phyloP scores from a whole-genome alignment of 2,329 filamentous ascomycete species.

The Aphanocladium album region DNA sequence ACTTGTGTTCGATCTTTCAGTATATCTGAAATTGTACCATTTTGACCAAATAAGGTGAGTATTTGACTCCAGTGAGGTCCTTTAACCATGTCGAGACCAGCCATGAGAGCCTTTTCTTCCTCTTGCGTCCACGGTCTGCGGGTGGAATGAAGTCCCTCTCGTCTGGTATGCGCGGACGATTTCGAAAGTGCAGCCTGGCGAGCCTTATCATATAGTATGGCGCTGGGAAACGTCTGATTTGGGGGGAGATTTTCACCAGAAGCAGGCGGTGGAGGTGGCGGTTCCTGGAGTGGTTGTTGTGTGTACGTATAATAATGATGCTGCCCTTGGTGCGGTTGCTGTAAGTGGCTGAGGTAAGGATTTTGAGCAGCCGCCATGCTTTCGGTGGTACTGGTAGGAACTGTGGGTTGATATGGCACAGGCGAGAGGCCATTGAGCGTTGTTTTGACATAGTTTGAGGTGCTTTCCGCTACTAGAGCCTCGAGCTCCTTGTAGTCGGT shows the following conservation, averaged over 20 bases:
- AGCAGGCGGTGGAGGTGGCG: constrained; percentile 11
- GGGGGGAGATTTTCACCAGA: constrained; percentile 44
- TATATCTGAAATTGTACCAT: constrained; percentile 74
- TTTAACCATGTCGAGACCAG: constrained; percentile 80
- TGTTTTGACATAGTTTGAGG: constrained; percentile 40
- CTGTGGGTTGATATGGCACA: constrained; percentile 37
- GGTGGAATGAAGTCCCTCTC: constrained; percentile 55
- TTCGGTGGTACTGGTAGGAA: constrained; percentile 35
- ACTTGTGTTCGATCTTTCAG: constrained; percentile 87
- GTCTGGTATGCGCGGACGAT: constrained; percentile 48
- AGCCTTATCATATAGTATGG: constrained; percentile 53
- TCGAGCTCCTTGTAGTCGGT: constrained; percentile 40
- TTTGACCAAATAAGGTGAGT: constrained; percentile 71
- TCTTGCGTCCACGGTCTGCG: constrained; percentile 82
- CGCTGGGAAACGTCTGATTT: constrained; percentile 51
- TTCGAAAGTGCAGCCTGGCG: constrained; percentile 55
- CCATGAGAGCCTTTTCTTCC: constrained; percentile 86
- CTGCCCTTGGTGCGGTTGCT: constrained; percentile 28
- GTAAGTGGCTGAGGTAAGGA: constrained; percentile 32
- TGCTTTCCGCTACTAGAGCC: constrained; percentile 40
- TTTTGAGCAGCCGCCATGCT: constrained; percentile 31
- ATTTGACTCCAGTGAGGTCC: constrained; percentile 94
- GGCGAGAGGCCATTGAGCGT: constrained; percentile 39
- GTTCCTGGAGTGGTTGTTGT: constrained; percentile 21
- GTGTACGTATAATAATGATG: constrained; percentile 31